phyloP scores from a whole-genome alignment of 2,329 filamentous ascomycete genomes.

The Hymenoscyphus linearis region DNA sequence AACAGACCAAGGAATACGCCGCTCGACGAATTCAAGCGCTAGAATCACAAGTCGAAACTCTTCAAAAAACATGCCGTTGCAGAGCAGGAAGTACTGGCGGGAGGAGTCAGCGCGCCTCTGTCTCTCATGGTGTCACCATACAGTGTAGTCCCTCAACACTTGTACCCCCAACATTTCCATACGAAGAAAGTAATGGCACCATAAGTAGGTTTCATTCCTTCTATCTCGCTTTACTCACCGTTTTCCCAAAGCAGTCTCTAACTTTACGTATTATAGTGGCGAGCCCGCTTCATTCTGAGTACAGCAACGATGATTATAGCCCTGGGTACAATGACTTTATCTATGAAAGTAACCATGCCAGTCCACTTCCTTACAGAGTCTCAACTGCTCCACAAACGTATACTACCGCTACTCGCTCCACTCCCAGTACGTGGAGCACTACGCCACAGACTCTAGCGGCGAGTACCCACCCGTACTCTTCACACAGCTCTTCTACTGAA shows the following conservation, averaged over 20 bases:
- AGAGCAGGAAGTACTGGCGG: background rate
- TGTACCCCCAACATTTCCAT: background rate
- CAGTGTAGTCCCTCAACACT: background rate
- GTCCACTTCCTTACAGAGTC: slow-evolving; percentile 1
- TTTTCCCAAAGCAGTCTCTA: background rate
- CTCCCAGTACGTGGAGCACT: slow-evolving; percentile 1
- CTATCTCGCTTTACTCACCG: too few relatives aligned
- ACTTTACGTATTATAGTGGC: background rate
- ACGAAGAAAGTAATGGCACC: background rate
- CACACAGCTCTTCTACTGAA: background rate
- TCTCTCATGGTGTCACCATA: background rate
- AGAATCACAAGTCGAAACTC: slow-evolving; percentile 7
- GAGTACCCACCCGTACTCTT: background rate
- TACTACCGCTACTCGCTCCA: background rate
- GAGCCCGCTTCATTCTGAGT: background rate
- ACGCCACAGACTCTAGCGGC: slow-evolving; percentile 1
- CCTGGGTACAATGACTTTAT: background rate
- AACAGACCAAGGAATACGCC: slow-evolving; percentile 5
- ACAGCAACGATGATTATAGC: background rate
- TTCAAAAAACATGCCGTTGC: slow-evolving; percentile 8
- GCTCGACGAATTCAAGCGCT: slow-evolving; percentile 11
- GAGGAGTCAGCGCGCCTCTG: background rate
- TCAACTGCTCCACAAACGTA: background rate
- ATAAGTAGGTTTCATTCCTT: background rate
- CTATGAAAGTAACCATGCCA: background rate